Conservation (phyloP, 805 yeast genomes). For the Vanderwaltozyma polyspora region DNA sequence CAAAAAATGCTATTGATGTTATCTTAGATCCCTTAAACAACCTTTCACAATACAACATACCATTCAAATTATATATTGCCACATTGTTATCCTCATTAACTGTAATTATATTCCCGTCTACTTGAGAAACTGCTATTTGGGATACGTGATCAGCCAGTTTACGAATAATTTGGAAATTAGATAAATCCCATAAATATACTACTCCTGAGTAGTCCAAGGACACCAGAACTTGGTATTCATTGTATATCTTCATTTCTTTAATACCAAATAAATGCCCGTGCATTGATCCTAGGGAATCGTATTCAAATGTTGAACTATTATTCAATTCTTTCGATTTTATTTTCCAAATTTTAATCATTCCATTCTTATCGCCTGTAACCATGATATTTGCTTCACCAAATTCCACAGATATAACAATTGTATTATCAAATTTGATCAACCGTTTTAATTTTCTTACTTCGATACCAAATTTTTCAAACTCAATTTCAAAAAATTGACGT, state of each 20-base stretch:
- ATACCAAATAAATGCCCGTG: slow-evolving; percentile 48
- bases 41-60: slow-evolving; percentile 30
- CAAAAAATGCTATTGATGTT: slow-evolving; percentile 20
- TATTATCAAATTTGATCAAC: not conserved
- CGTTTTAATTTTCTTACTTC: too few relatives aligned
- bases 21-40: slow-evolving; percentile 13
- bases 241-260: slow-evolving; percentile 36
- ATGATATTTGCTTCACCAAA: slow-evolving; percentile 19
- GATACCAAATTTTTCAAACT: too few relatives aligned
- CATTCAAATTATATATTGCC: slow-evolving; percentile 42
- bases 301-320: too few relatives aligned
- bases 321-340: too few relatives aligned
- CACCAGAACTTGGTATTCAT: slow-evolving; percentile 42
- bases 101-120: slow-evolving; percentile 42
- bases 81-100: slow-evolving; percentile 10
- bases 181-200: slow-evolving; percentile 55
- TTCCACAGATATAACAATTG: slow-evolving; percentile 17
- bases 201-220: slow-evolving; percentile 46
- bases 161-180: slow-evolving; percentile 40
- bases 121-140: slow-evolving; percentile 39
- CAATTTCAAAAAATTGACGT: not conserved
- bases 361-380: slow-evolving; percentile 38
- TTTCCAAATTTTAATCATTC: slow-evolving; percentile 50
- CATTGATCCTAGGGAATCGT: slow-evolving; percentile 25
- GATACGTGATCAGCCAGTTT: slow-evolving; percentile 16